A percentile compares a stretch with the other conserved stretches of the same genome.
phyloP scores from a whole-genome alignment of 257 asterid genomes.

The Eustoma russellianum region DNA sequence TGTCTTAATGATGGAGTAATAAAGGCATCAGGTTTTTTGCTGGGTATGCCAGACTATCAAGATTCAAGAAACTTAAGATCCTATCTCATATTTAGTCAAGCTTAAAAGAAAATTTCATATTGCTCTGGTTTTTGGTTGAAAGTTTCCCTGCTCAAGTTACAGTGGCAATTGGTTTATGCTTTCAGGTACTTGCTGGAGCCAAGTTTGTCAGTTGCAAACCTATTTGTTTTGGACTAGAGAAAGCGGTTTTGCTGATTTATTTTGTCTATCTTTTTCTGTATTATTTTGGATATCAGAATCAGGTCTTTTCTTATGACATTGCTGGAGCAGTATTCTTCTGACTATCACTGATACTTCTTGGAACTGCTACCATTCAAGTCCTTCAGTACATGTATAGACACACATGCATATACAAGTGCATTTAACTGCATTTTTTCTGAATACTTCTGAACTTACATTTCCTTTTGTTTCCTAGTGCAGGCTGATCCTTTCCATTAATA shows the following conservation, averaged over 20 bases:
- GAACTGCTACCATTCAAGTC: constrained; percentile 96
- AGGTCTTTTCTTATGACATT: constrained; percentile 93
- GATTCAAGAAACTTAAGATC: neutral
- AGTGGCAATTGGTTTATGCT: neutral
- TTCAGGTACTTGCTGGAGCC: constrained; percentile 92
- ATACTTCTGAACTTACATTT: no score
- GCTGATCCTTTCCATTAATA: neutral
- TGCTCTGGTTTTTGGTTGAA: neutral
- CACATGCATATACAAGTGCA: no score
- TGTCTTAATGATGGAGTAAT: constrained; percentile 72
- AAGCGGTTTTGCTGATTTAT: neutral
- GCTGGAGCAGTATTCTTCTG: constrained; percentile 91
- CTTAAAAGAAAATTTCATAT: neutral
- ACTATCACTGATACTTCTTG: constrained; percentile 77
- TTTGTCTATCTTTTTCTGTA: constrained; percentile 2
- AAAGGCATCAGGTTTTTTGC: constrained; percentile 89
- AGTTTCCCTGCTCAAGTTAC: neutral
- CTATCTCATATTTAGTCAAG: neutral
- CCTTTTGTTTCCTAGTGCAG: constrained; percentile 5
- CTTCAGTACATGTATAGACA: constrained; percentile 11
- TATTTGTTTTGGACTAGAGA: constrained; percentile 57
- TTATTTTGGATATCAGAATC: constrained; percentile 36
- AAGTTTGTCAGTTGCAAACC: constrained; percentile 94
- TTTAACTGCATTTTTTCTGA: no score
- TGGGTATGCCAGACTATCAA: constrained; percentile 49